A percentile compares a stretch with the other conserved stretches of the same genome.
These are phyloP conservation scores for Xanthoconium separans DNA, from an alignment of 1,284 basidiomycete genomes.

Conservation along the genomic window DNA sequence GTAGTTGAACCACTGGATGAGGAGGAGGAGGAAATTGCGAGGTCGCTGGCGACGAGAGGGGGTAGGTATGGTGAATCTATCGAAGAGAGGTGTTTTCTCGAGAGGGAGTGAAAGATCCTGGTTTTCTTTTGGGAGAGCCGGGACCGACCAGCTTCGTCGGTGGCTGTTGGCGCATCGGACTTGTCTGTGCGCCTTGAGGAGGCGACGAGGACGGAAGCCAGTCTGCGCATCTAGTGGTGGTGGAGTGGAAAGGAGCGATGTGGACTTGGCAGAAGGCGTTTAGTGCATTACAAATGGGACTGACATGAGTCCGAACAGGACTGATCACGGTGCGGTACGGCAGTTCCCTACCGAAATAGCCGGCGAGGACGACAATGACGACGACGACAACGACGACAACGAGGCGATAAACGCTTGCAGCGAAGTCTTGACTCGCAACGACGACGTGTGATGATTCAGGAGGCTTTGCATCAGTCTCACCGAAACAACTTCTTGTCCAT, in stretches of 20 bases:
- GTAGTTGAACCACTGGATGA: slow-evolving; percentile 61
- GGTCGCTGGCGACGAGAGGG: slow-evolving; percentile 24
- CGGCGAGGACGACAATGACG: background rate
- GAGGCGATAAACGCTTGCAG: background rate
- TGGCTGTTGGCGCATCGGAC: slow-evolving; percentile 29
- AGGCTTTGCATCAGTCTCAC: background rate
- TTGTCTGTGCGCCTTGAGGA: slow-evolving; percentile 50
- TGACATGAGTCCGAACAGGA: slow-evolving; percentile 17
- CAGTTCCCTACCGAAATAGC: slow-evolving; percentile 27
- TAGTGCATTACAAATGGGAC: slow-evolving; percentile 38
- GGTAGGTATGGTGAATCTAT: slow-evolving; percentile 14
- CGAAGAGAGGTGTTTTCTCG: slow-evolving; percentile 25
- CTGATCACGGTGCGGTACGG: slow-evolving; percentile 16
- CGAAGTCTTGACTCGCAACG: background rate
- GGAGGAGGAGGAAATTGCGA: slow-evolving; percentile 47
- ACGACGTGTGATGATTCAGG: slow-evolving; percentile 9
- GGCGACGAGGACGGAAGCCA: slow-evolving; percentile 51
- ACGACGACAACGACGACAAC: background rate
- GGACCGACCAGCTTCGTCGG: slow-evolving; percentile 16
- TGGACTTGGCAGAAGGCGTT: slow-evolving; percentile 13
- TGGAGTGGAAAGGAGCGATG: slow-evolving; percentile 17
- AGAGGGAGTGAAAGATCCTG: slow-evolving; percentile 28
- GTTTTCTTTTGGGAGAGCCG: slow-evolving; percentile 21
- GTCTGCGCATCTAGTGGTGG: slow-evolving; percentile 45
- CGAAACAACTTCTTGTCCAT: background rate